Evolutionary conservation across 257 asterid genomes (phyloP).

Genomic region (Scutellaria galericulata): DNA sequence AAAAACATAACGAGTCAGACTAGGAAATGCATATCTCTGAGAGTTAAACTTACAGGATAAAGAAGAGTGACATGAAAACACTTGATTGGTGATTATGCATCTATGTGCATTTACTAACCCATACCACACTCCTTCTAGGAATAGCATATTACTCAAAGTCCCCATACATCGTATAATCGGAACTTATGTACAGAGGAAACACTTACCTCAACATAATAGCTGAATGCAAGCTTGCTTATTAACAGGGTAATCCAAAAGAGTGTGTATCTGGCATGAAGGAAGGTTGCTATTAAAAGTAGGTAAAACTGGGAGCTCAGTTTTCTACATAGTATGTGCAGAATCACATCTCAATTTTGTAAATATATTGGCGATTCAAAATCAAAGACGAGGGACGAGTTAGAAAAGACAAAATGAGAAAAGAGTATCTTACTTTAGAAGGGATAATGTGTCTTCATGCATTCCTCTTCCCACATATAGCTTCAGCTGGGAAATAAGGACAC

Average conservation of each 20-base stretch:
- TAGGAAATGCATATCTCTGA: slow-evolving; percentile 6
- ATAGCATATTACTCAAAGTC: no score
- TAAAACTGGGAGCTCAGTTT: slow-evolving; percentile 28
- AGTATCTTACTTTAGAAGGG: slow-evolving; percentile 86
- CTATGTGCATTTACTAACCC: slow-evolving; percentile 6
- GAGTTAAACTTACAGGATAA: slow-evolving; percentile 12
- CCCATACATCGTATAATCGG: slow-evolving; percentile 21
- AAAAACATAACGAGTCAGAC: slow-evolving; percentile 26
- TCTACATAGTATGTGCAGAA: neutral
- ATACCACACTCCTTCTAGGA: no score
- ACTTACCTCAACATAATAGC: slow-evolving; percentile 96
- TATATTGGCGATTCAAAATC: slow-evolving; percentile 22
- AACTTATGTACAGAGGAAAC: slow-evolving; percentile 19
- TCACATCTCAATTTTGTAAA: slow-evolving; percentile 7
- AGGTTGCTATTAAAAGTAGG: slow-evolving; percentile 13
- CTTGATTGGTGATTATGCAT: neutral
- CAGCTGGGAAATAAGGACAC: slow-evolving; percentile 60
- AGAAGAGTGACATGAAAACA: neutral
- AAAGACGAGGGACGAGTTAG: slow-evolving; percentile 3
- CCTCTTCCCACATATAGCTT: slow-evolving; percentile 98
- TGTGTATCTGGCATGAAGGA: slow-evolving; percentile 67
- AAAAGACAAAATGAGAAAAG: neutral
- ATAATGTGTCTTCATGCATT: slow-evolving; percentile 92
- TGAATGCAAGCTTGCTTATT: slow-evolving; percentile 94
- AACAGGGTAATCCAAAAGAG: slow-evolving; percentile 90